Base-by-base conservation (phyloP, 345 rosid species). In the Gossypium australe region DNA sequence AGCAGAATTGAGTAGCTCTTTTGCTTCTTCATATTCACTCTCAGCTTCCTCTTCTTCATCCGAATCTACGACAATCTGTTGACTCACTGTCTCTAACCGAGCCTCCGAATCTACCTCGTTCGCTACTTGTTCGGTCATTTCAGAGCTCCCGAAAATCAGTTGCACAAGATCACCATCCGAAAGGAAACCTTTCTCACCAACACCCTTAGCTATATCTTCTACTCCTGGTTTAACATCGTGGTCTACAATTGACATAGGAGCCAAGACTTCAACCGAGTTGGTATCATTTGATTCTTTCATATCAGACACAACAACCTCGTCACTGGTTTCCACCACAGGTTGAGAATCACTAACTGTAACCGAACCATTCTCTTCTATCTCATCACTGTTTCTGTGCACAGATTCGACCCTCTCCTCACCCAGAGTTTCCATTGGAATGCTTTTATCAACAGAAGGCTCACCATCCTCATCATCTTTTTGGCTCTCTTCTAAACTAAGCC, bases 91-190 rank as follows among this genome's bases (percentile, higher is more conserved):
- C 62, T 44, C 68, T 2, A 65, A 51, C 56, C 72, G 75, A 70
- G 63, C 70, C 47, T 61, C 63, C n/a, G 49, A 69, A 65, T 59
- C 78, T 24, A 18, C 63, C 44, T 75, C 77, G 11, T 67, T 51
- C 62, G 11, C 3, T 57, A 57, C 34, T 61, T 75, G 77, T 11
- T 80, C 44, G 48, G 71, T 75, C 14, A 60, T 60, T 29, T 61
- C 79, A 67, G 78, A 79, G 73, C 72, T 69, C 71, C 70, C 75
- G 61, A 79, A 79, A 52, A 34, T 77, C 62, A 84, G 76, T 41
- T 81, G 73, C 27, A 56, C 80, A 69, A 72, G 45, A 25, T 80
- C 82, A 17, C 83, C 79, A 75, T 81, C 75, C 60, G 78, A 78
- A 76, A 78, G 76, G 41, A 80, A 63, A 66, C 61, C 24, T 6